These are phyloP conservation scores for Populus trichocarpa DNA, from an alignment of 441 rosid species.

Conservation along the genomic window DNA sequence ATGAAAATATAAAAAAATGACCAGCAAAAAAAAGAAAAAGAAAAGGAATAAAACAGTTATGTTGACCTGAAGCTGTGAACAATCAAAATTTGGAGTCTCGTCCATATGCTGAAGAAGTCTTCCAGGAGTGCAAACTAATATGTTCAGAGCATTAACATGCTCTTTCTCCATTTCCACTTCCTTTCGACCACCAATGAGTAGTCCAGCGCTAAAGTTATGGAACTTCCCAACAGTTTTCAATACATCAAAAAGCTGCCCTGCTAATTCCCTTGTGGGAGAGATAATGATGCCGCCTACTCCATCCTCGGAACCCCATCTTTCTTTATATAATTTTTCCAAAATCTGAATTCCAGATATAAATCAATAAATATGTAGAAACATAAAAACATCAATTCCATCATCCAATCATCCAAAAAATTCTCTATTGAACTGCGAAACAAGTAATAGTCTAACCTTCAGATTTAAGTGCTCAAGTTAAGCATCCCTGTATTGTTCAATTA, in stretches of 20 bases:
- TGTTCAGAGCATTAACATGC: constrained; percentile 68
- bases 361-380: background rate
- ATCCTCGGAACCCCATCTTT: constrained; percentile 85
- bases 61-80: constrained; percentile 85
- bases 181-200: constrained; percentile 91
- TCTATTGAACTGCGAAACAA: background rate
- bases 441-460: background rate
- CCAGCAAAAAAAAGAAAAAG: background rate
- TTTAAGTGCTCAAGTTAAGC: background rate
- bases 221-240: constrained; percentile 68
- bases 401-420: background rate
- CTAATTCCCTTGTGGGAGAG: constrained; percentile 89
- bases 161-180: constrained; percentile 80
- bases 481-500: background rate
- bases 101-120: constrained; percentile 98
- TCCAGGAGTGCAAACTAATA: constrained; percentile 92
- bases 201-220: constrained; percentile 83
- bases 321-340: constrained; percentile 71
- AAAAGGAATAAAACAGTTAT: background rate
- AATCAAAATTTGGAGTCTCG: constrained; percentile 90
- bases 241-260: constrained; percentile 78
- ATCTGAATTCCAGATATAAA: constrained; percentile 35
- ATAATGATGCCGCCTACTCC: constrained; percentile 92
- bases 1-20: background rate
- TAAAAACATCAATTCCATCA: background rate